These are phyloP conservation scores for Coniella vitis DNA, from an alignment of 2,329 filamentous ascomycete species.

Conservation along the genomic window DNA sequence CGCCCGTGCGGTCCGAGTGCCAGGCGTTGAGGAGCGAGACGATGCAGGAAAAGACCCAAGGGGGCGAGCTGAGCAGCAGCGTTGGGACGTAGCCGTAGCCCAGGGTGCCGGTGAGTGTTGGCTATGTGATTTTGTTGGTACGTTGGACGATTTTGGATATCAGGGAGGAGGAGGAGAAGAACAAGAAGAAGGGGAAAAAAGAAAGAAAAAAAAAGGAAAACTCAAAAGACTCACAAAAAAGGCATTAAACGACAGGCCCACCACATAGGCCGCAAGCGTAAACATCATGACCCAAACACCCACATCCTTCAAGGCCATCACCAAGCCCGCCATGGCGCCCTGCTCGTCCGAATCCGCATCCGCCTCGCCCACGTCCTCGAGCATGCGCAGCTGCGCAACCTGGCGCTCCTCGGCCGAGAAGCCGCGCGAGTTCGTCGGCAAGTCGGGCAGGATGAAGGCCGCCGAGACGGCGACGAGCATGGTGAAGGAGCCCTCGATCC, in stretches of 20 bases:
- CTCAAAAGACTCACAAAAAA: constrained; percentile 39
- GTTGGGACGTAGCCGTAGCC: constrained; percentile 47
- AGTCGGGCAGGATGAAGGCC: constrained; percentile 44
- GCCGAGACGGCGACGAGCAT: constrained; percentile 41
- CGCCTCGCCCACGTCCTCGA: constrained; percentile 51
- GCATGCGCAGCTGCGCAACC: constrained; percentile 48
- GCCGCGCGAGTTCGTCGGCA: constrained; percentile 50
- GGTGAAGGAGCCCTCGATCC: constrained; percentile 48
- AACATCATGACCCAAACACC: constrained; percentile 61
- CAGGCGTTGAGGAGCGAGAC: constrained; percentile 48
- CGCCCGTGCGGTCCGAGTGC: constrained; percentile 48
- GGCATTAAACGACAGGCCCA: constrained; percentile 51
- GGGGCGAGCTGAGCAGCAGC: constrained; percentile 49
- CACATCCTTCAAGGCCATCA: constrained; percentile 52
- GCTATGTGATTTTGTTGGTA: constrained; percentile 23
- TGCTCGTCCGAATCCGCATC: constrained; percentile 45
- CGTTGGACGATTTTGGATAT: neutral
- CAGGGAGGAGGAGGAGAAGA: no score
- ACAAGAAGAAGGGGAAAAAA: no score
- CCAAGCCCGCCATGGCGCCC: constrained; percentile 44
- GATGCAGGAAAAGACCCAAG: constrained; percentile 53
- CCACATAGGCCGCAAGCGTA: constrained; percentile 53
- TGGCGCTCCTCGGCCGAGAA: constrained; percentile 52
- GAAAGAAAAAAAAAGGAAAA: neutral
- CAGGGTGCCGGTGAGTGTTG: constrained; percentile 44